Evolutionary conservation across 306 rosid species (phyloP), one percentile per base, ranked within the genome.

Genomic region (Quercus variabilis): DNA sequence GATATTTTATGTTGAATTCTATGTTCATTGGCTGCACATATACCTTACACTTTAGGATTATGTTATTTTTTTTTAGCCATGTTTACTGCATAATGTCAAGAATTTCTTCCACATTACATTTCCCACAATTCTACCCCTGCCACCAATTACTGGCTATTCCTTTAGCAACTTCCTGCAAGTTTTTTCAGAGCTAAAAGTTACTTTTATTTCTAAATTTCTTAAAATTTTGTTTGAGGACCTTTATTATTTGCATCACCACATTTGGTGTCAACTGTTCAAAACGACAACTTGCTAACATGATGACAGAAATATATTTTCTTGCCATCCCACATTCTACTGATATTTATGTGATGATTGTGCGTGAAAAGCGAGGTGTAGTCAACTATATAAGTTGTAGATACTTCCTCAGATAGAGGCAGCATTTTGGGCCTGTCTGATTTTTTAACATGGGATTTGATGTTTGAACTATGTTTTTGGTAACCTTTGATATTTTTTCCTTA

Each of bases 91-190:
- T 69, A 11, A 73, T 65, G 30, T 62, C 46, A 46, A 31, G 43
- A 25, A 69, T 38, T 59, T 84, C 57, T 69, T 73, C 68, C 28
- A 35, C 65, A 26, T 55, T 56, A 51, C 28, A 35, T 76, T 73
- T 59, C 1, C 55, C 15, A 49, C 41, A 69, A 18, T 71, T 64
- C 73, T 65, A 77, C 55, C 35, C 41, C 59, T 64, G n/a, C 67
- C 74, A 58, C 64, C 60, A 63, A 9, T 80, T 46, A 13, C 72
- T 60, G 58, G 63, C 49, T 63, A 73, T 31, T 46, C 8, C 74
- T 5, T 76, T 73, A 4, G 73, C 73, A 77, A 68, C 62, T 26
- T 19, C 64, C 46, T 73, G 69, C 70, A 28, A 57, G 28, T 73
- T 55, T 4, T 20, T 71, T 51, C 76, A 30, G 79, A 73, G 43